Base-by-base conservation (phyloP, 495 filamentous ascomycete species). In the Filosporella fistucella region DNA sequence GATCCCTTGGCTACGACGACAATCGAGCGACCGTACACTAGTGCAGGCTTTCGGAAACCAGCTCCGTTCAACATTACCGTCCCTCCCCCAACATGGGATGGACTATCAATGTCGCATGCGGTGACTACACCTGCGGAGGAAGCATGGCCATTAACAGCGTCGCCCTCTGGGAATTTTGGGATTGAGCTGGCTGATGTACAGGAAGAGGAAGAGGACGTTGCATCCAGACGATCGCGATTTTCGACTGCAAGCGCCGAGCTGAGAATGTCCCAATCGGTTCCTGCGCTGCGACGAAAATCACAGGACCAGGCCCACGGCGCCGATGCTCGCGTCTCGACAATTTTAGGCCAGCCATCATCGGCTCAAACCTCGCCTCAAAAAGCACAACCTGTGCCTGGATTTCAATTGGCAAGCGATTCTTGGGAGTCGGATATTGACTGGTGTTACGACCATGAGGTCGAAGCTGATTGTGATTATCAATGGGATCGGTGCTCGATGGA, bases 381-480 rank as follows among this genome's bases (percentile, higher is more conserved):
- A 18, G 26, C 25, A 30, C 25, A 24, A 11, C 55, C 41, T 7
- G 18, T 47, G 5, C 37, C 41, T 5, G 47, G 41, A 9, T 48
- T 55, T 22, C 22, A 35, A 14, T 26, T 50, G 6, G 21, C 42
- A 2, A 20, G 38, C 29, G 76, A 81, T 35, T 84, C 74, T 17
- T 97, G 91, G 91, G 91, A 97, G 57, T 88, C 90, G 34, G 89
- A 91, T 55, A 91, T 97, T 55, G 91, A 96, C 61, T 96, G 86
- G 63, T 93, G 85, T 62, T 97, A 96, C 58, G 87, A 95, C 52
- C 81, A 93, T 63, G 88, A 84, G 37, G 88, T 85, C 7, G 91
- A 96, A 63, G 89, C 89, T 1, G 80, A 89, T 55, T 96, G 86
- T 59, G 80, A 96, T 54, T 96, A 90, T 52, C 85, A 93, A 49